A percentile compares a stretch with the other conserved stretches of the same genome.
phyloP scores from a whole-genome alignment of 805 yeast species.

The Saccharomycopsis sp. region DNA sequence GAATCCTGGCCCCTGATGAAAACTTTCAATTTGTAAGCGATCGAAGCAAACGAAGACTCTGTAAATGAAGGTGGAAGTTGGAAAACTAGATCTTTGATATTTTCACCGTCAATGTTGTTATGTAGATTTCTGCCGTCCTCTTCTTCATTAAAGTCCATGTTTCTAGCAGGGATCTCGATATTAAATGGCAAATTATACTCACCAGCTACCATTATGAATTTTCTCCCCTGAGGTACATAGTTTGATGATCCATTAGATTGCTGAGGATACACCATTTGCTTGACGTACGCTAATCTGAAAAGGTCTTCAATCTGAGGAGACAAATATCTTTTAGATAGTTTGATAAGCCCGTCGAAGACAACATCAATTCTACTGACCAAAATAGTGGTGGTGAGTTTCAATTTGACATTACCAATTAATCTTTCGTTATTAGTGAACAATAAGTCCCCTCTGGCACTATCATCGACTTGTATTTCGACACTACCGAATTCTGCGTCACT shows the following conservation, averaged over 20 bases:
- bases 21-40: constrained; percentile 4
- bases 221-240: not conserved
- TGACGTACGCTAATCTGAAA: constrained; percentile 1
- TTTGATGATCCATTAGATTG: not conserved
- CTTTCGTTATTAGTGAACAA: not conserved
- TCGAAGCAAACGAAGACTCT: constrained; percentile 1
- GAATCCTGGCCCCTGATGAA: not conserved
- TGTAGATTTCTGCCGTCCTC: not conserved
- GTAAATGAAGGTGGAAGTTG: constrained; percentile 7
- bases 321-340: not conserved
- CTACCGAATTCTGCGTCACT: too few relatives aligned
- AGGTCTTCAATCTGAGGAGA: not conserved
- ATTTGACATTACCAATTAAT: not conserved
- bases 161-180: constrained; percentile 1
- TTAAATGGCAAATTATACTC: constrained; percentile 4
- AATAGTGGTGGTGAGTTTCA: not conserved
- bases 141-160: not conserved
- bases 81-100: constrained; percentile 1
- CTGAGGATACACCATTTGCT: constrained; percentile 1
- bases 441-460: not conserved
- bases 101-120: constrained; percentile 2
- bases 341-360: constrained; percentile 4
- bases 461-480: too few relatives aligned
- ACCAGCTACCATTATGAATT: not conserved
- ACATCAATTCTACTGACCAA: not conserved